Percentiles rank a stretch among this genome's conserved stretches.
phyloP scores from a whole-genome alignment of 2,329 filamentous ascomycete species.

The Epichloe coenophiala region DNA sequence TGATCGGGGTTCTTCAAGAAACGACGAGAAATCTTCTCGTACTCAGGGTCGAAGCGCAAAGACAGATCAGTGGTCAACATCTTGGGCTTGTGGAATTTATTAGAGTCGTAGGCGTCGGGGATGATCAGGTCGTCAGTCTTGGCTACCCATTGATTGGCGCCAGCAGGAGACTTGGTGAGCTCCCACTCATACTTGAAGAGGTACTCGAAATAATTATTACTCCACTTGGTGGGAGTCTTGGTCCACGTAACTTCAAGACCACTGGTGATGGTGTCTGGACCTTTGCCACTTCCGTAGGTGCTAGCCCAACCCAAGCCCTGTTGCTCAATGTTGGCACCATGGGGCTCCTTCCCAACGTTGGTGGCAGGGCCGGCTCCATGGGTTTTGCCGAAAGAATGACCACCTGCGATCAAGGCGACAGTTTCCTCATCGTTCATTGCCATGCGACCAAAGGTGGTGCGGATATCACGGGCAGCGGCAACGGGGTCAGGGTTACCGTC shows the following conservation, averaged over 20 bases:
- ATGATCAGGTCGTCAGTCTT: constrained; percentile 54
- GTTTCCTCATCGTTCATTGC: constrained; percentile 77
- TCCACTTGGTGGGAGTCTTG: constrained; percentile 62
- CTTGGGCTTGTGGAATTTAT: constrained; percentile 58
- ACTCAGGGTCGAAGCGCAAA: constrained; percentile 56
- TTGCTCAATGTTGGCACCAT: constrained; percentile 46
- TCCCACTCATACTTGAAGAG: constrained; percentile 72
- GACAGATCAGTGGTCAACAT: constrained; percentile 69
- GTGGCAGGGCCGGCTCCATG: constrained; percentile 55
- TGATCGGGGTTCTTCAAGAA: constrained; percentile 57
- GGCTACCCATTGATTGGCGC: constrained; percentile 65
- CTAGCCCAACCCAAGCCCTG: constrained; percentile 65
- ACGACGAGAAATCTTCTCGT: constrained; percentile 64
- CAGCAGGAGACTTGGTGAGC: constrained; percentile 59
- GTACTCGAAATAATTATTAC: constrained; percentile 60
- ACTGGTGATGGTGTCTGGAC: constrained; percentile 59
- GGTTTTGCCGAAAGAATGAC: constrained; percentile 70
- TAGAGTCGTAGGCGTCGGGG: constrained; percentile 55
- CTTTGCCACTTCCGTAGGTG: constrained; percentile 50
- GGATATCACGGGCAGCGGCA: constrained; percentile 58
- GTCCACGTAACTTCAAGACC: constrained; percentile 74
- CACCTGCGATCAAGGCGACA: constrained; percentile 64
- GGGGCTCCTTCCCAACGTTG: constrained; percentile 55
- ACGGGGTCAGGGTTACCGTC: constrained; percentile 58
- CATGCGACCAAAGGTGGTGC: constrained; percentile 64